Evolutionary conservation across 305 asterid genomes (phyloP), one percentile per base, ranked within the genome.

Genomic region (Ilex paraguariensis): DNA sequence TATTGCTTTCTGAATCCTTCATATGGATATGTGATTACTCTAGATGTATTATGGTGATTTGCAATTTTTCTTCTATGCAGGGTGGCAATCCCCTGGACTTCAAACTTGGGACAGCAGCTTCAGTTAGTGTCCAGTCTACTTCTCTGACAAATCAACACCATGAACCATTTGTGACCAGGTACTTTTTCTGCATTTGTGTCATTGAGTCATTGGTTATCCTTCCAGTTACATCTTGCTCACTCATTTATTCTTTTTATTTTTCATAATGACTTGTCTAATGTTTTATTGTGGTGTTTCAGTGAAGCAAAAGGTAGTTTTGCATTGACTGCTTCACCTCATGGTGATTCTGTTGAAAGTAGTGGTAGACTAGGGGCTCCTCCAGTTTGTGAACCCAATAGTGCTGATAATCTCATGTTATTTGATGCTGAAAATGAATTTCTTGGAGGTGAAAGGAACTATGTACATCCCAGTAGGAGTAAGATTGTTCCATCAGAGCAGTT

Each of bases 301-400:
- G 97, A 91, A 76, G 90, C 94, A 66, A 94, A 88, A 81, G 93
- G 95, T 64, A 88, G 96, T 81, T 82, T 81, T 79, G 90, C 93
- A 73, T 67, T 84, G 73, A 78, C 90, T 55, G 80, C 95, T 58
- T 93, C 99, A 59, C 89, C 91, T 70, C 95, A 82, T 79, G 96
- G 98, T 60, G 99, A 94, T 79, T 86, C 98, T 53, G 83, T 86
- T 69, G 98, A 91, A 79, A 91, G 98, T 78, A 85, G 93, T 65
- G 98, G 93, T 73, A 76, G 91, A 78, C 96, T 82, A 56, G 88
- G 81, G 71, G 80, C 76, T 66, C 79, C 71, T 82, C 82, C 80
- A 14, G 69, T 58, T 60, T 80, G 83, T 73, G 96, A 88, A 66
- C 93, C 93, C 62, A 85, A 80, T 74, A 81, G 88, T 77, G 96